These are phyloP conservation scores for Penicillium chermesinum DNA, from an alignment of 495 filamentous ascomycete species.

Conservation along the genomic window DNA sequence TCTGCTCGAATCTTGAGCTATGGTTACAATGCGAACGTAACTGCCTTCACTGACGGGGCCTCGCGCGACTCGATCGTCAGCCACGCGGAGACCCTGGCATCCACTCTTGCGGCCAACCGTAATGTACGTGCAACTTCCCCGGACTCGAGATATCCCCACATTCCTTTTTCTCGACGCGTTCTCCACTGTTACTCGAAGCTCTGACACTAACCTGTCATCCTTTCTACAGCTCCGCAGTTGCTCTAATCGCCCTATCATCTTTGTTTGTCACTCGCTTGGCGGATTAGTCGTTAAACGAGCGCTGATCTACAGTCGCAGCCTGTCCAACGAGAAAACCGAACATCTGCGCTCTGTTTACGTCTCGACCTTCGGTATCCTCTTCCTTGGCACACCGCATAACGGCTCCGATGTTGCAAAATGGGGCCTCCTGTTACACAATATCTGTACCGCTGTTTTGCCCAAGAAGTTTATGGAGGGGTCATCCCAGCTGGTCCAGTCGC, in stretches of 20 bases:
- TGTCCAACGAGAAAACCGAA: conserved; percentile 61
- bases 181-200: too few species aligned
- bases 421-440: conserved; percentile 67
- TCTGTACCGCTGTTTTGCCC: conserved; percentile 65
- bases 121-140: conserved; percentile 33
- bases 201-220: too few species aligned
- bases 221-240: conserved; percentile 54
- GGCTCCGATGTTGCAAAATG: conserved; percentile 73
- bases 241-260: conserved; percentile 68
- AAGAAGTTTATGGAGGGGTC: conserved; percentile 68
- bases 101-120: conserved; percentile 53
- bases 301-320: conserved; percentile 58
- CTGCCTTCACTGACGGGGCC: conserved; percentile 53
- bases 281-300: conserved; percentile 76
- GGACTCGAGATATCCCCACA: background rate
- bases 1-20: conserved; percentile 71
- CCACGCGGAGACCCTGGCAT: conserved; percentile 77
- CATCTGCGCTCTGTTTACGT: conserved; percentile 75
- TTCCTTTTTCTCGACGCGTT: too few species aligned
- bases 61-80: conserved; percentile 74
- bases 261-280: conserved; percentile 78
- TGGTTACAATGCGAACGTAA: conserved; percentile 80
- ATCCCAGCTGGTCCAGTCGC: conserved; percentile 61
- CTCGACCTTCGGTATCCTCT: conserved; percentile 79
- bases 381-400: conserved; percentile 82